Conservation (phyloP, 768 basidiomycete species). For the Tricholoma matsutake region DNA sequence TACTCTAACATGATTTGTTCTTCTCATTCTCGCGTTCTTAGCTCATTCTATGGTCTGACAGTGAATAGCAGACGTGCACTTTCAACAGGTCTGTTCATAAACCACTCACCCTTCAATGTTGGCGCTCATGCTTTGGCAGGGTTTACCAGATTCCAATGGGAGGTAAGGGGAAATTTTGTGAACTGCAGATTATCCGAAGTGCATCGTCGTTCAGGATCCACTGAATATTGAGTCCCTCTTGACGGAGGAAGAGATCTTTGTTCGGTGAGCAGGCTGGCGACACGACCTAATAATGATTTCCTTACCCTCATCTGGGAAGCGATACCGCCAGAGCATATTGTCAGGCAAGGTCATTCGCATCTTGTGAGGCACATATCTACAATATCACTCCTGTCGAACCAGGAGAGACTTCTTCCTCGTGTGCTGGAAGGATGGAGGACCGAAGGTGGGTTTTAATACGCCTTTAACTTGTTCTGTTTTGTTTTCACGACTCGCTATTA, state of each 20-base stretch:
- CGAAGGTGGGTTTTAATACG: slow-evolving; percentile 54
- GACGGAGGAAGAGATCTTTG: slow-evolving; percentile 86
- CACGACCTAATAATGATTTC: too few relatives aligned
- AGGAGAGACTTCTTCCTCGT: slow-evolving; percentile 85
- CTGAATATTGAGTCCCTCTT: slow-evolving; percentile 74
- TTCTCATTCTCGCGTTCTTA: slow-evolving; percentile 2
- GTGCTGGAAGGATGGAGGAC: slow-evolving; percentile 87
- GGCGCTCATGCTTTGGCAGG: slow-evolving; percentile 19
- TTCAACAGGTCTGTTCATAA: slow-evolving; percentile 18
- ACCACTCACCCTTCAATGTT: not conserved
- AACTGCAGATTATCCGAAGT: not conserved
- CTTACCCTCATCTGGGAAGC: slow-evolving; percentile 34
- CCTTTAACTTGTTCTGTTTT: not conserved
- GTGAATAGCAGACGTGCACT: slow-evolving; percentile 22
- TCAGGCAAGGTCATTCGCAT: slow-evolving; percentile 47
- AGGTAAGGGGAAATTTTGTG: slow-evolving; percentile 23
- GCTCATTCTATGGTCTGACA: not conserved
- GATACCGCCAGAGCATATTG: slow-evolving; percentile 80
- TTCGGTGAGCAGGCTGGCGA: slow-evolving; percentile 54
- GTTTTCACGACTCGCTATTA: not conserved
- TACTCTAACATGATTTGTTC: slow-evolving; percentile 10
- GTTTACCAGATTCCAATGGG: slow-evolving; percentile 42
- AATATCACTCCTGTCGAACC: not conserved
- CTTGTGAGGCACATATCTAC: not conserved
- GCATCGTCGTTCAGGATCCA: slow-evolving; percentile 59